Base-by-base conservation (phyloP, 2,329 filamentous ascomycete genomes). In the Stagonosporopsis tanaceti region DNA sequence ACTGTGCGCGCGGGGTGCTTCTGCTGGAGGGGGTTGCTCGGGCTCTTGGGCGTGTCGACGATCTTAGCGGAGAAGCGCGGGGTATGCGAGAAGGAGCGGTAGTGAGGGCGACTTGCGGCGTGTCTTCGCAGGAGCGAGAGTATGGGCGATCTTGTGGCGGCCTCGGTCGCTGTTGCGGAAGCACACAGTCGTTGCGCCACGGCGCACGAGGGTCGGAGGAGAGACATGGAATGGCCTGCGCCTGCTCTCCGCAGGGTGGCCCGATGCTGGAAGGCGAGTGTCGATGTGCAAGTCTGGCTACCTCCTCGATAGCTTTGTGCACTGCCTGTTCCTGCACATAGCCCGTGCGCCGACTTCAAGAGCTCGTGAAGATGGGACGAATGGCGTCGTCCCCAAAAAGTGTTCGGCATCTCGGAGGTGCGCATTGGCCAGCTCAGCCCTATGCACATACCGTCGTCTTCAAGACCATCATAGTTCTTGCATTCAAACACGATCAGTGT, bases 111-210 rank as follows among this genome's bases (percentile, higher is more conserved):
- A 11, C 57, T 47, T 8, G 38, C 14, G 42, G 44, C 27, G 57
- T 50, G 32, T 53, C 48, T 61, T 50, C 25, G 60, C 37, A 50
- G 63, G 61, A 68, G 62, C 15, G 67, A 65, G 34, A 71, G 59
- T 37, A 72, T 60, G 22, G 62, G 64, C 11, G 66, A 65, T 15
- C 44, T 30, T 25, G 59, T 44, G 17, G 47, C 32, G 27, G 56
- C 35, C 27, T 57, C 46, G 50, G 66, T 35, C 57, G 32, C 50
- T 46, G 64, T n/a, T 22, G 60, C 61, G 17, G 65, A 37, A 24
- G 53, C 54, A 40, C 68, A 71, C n/a, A 75, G 66, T 45, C 68
- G 68, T 41, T 71, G 69, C 51, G 70, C 64, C 25, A 74, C 59
- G 17, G 64, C 67, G 63, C 63, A 67, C 32, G 60, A 62, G 51